Conservation (phyloP, 129 eudicot genomes). For the Mikania micrantha region DNA sequence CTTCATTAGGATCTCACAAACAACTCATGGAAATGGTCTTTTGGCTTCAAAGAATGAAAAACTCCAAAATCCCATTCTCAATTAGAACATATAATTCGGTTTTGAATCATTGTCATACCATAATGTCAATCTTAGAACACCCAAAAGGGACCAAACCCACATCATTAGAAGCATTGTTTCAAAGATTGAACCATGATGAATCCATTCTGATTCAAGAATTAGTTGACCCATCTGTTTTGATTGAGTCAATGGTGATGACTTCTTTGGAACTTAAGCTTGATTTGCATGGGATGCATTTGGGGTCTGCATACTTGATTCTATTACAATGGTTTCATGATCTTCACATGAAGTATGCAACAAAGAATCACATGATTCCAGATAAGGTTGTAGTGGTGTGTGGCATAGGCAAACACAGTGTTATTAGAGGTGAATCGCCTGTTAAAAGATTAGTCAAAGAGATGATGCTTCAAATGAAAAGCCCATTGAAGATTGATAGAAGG, state of each 20-base stretch:
- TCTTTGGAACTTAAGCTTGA: constrained; percentile 62
- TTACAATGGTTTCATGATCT: constrained; percentile 69
- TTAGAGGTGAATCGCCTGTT: constrained; percentile 63
- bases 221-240: constrained; percentile 44
- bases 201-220: constrained; percentile 42
- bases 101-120: constrained; percentile 58
- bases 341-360: constrained; percentile 22
- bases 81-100: constrained; percentile 72
- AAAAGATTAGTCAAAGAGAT: constrained; percentile 60
- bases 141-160: constrained; percentile 40
- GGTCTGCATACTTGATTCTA: constrained; percentile 52
- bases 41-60: constrained; percentile 63
- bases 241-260: constrained; percentile 45
- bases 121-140: constrained; percentile 43
- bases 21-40: constrained; percentile 47
- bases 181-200: constrained; percentile 34
- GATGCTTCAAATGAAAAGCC: constrained; percentile 46
- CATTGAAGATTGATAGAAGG: constrained; percentile 61
- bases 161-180: constrained; percentile 43
- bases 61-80: constrained; percentile 35
- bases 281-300: constrained; percentile 87
- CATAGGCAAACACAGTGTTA: constrained; percentile 60
- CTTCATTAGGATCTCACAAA: constrained; percentile 54
- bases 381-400: constrained; percentile 69
- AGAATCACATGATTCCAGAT: constrained; percentile 30